These are phyloP conservation scores for Parastagonospora nodorum DNA, from an alignment of 2,329 filamentous ascomycete genomes.

Conservation along the genomic window DNA sequence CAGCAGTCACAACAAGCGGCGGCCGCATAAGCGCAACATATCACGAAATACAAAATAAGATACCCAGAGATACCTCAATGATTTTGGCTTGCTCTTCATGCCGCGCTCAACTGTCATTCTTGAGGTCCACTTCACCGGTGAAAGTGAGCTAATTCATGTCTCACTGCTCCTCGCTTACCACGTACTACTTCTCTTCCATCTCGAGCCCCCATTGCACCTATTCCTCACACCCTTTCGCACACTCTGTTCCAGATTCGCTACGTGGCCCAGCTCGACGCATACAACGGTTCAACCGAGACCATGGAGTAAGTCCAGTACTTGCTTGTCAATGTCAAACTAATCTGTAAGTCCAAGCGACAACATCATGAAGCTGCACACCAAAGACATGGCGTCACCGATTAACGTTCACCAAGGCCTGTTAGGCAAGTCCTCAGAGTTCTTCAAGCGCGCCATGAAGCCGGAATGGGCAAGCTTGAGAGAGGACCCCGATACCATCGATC, in stretches of 20 bases:
- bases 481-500: slow-evolving; percentile 2
- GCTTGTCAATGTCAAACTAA: too few species aligned
- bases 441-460: slow-evolving; percentile 4
- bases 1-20: slow-evolving; percentile 35
- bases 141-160: too few species aligned
- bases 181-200: too few species aligned
- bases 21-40: slow-evolving; percentile 6
- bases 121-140: too few species aligned
- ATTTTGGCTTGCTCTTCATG: too few species aligned
- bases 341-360: neutral
- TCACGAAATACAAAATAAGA: neutral
- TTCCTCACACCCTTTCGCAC: too few species aligned
- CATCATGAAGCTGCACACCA: slow-evolving; percentile 2
- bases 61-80: neutral
- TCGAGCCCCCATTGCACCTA: too few species aligned
- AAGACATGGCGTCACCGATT: neutral
- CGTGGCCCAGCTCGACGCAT: too few species aligned
- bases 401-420: slow-evolving; percentile 5
- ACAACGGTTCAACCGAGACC: neutral
- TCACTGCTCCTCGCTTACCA: too few species aligned
- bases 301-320: neutral
- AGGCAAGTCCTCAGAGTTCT: slow-evolving; percentile 7
- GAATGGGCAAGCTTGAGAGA: slow-evolving; percentile 2
- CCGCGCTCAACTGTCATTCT: too few species aligned
- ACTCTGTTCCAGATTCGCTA: too few species aligned